phyloP scores from a whole-genome alignment of 371 early-diverging fungal species.

The Dentiscutata heterogama region DNA sequence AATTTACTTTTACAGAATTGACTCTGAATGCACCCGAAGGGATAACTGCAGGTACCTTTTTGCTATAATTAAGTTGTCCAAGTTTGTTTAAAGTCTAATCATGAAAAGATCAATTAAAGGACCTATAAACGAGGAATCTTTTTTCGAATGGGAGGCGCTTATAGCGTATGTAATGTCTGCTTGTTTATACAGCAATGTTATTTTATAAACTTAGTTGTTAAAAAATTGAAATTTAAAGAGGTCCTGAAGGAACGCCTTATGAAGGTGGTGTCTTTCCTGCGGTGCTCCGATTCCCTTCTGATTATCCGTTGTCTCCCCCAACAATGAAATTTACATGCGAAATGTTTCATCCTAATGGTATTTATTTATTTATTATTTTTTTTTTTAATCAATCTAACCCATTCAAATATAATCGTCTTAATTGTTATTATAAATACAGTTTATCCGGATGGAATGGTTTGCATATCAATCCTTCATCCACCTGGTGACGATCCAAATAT shows the following conservation, averaged over 20 bases:
- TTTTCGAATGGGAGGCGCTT: conserved; percentile 97
- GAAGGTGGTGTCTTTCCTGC: conserved; percentile 91
- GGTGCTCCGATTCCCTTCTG: conserved; percentile 88
- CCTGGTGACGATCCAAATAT: conserved; percentile 98
- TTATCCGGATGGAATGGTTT: conserved; percentile 97
- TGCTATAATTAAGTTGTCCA: background rate
- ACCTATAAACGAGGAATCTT: conserved; percentile 92
- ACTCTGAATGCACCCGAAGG: conserved; percentile 96
- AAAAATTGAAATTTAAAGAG: conserved; percentile 60
- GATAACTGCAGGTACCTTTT: conserved; percentile 85
- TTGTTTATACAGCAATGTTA: background rate
- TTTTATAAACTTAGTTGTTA: background rate
- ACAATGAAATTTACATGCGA: conserved; percentile 91
- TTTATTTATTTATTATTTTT: background rate
- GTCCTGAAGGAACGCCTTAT: conserved; percentile 95
- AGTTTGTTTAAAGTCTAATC: background rate
- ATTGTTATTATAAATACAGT: conserved; percentile 58
- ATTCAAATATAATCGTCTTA: background rate
- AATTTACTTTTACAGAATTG: conserved; percentile 71
- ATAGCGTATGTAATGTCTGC: conserved; percentile 74
- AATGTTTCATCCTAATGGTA: conserved; percentile 95
- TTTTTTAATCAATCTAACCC: background rate
- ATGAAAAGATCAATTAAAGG: conserved; percentile 58
- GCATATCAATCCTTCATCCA: conserved; percentile 99
- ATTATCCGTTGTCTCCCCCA: conserved; percentile 97